Conservation (phyloP, 1,139 yeast species). For the Lodderomyces metapsilosis region DNA sequence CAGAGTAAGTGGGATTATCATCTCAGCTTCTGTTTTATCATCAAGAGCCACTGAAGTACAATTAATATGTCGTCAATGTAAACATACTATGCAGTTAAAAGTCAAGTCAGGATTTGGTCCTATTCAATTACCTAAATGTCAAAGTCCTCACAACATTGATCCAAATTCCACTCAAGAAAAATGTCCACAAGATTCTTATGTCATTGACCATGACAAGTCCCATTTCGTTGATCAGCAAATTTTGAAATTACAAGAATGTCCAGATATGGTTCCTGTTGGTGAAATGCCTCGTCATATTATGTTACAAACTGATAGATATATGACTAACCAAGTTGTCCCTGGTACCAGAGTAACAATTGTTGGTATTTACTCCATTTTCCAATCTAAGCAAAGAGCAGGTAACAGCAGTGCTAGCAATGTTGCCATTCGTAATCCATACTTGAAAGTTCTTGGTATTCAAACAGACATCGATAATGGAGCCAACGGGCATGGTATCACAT, state of each 20-base stretch:
- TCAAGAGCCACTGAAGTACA: constrained; percentile 87
- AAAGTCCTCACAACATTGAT: constrained; percentile 49
- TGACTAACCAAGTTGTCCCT: constrained; percentile 89
- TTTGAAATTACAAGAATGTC: constrained; percentile 89
- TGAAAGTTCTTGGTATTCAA: constrained; percentile 83
- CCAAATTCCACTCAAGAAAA: constrained; percentile 49
- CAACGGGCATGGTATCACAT: constrained; percentile 60
- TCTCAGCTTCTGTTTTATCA: constrained; percentile 84
- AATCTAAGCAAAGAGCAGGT: constrained; percentile 46
- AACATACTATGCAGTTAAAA: constrained; percentile 68
- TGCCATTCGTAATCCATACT: constrained; percentile 90
- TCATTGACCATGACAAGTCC: constrained; percentile 91
- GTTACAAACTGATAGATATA: constrained; percentile 83
- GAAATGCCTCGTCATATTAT: constrained; percentile 96
- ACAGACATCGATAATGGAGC: constrained; percentile 76
- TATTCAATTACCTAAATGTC: constrained; percentile 75
- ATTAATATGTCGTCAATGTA: constrained; percentile 84
- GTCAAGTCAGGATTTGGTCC: constrained; percentile 80
- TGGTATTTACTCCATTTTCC: constrained; percentile 91
- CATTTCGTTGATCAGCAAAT: constrained; percentile 92
- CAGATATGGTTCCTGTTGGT: constrained; percentile 98
- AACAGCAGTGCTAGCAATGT: constrained; percentile 39
- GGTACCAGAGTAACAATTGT: constrained; percentile 91
- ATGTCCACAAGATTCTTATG: constrained; percentile 91
- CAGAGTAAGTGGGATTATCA: constrained; percentile 88